phyloP scores from a whole-genome alignment of 2,329 filamentous ascomycete genomes.

The Alternaria brassicae region DNA sequence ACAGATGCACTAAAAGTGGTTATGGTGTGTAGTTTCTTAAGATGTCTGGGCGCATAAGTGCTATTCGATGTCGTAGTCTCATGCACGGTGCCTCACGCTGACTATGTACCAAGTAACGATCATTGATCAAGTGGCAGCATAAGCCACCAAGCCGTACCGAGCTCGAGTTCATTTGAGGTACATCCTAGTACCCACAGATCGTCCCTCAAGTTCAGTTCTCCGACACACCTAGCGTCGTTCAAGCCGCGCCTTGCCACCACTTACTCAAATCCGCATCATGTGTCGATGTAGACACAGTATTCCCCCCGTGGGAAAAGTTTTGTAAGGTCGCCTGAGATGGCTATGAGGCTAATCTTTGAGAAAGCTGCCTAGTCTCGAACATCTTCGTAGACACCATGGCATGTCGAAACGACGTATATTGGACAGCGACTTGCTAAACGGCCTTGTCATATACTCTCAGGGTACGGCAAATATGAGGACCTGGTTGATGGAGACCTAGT shows the following conservation, averaged over 20 bases:
- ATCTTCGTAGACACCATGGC: background rate
- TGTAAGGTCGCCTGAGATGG: background rate
- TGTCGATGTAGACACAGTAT: background rate
- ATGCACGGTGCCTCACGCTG: background rate
- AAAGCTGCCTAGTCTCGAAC: background rate
- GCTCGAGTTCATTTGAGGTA: constrained; percentile 10
- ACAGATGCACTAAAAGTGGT: background rate
- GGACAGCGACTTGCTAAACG: background rate
- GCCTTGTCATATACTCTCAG: background rate
- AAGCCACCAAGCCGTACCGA: constrained; percentile 20
- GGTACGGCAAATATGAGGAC: background rate
- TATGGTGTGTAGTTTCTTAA: background rate
- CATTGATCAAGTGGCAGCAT: constrained; percentile 1
- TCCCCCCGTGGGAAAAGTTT: background rate
- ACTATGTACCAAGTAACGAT: background rate
- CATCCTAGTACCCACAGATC: constrained; percentile 9
- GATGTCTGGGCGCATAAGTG: background rate
- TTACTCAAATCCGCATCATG: background rate
- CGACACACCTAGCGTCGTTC: background rate
- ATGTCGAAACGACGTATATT: background rate
- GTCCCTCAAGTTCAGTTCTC: constrained; percentile 1
- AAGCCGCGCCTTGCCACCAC: constrained; percentile 9
- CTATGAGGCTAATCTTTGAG: background rate
- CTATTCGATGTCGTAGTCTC: background rate
- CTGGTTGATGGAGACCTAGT: background rate